A percentile compares a stretch with the other conserved stretches of the same genome.
These are phyloP conservation scores for Bombardia bombarda DNA, from an alignment of 495 filamentous ascomycete species.

Conservation along the genomic window DNA sequence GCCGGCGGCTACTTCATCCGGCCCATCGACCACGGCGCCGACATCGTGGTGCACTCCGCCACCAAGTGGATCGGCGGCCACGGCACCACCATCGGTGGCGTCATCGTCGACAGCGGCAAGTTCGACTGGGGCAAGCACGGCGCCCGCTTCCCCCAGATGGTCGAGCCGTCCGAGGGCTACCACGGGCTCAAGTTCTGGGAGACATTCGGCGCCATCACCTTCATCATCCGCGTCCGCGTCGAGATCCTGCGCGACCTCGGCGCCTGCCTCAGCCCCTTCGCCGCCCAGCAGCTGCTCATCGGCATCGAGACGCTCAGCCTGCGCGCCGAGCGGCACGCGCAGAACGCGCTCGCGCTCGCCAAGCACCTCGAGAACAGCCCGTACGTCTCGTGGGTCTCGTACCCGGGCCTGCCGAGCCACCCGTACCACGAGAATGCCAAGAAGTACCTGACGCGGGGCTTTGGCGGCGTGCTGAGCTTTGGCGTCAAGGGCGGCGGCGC, in stretches of 20 bases:
- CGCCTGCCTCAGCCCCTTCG: conserved; percentile 81
- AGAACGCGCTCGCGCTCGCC: conserved; percentile 76
- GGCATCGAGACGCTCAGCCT: conserved; percentile 88
- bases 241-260: conserved; percentile 88
- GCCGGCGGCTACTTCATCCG: conserved; percentile 87
- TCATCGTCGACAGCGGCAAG: conserved; percentile 86
- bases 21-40: conserved; percentile 87
- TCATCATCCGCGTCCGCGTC: conserved; percentile 67
- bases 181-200: conserved; percentile 98
- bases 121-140: conserved; percentile 94
- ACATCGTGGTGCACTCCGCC: conserved; percentile 91
- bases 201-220: conserved; percentile 80
- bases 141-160: conserved; percentile 86
- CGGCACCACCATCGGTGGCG: conserved; percentile 88
- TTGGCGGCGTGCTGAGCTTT: conserved; percentile 86
- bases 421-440: conserved; percentile 72
- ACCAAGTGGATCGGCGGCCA: conserved; percentile 99
- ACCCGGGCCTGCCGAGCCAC: conserved; percentile 82
- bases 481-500: conserved; percentile 84
- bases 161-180: conserved; percentile 86
- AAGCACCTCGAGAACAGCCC: conserved; percentile 76
- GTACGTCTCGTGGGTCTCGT: conserved; percentile 88
- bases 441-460: conserved; percentile 83
- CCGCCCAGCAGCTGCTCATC: conserved; percentile 85
- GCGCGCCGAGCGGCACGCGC: conserved; percentile 78